Evolutionary conservation across 306 rosid genomes (phyloP), one percentile per base, ranked within the genome.

Genomic region (Lablab purpureus): DNA sequence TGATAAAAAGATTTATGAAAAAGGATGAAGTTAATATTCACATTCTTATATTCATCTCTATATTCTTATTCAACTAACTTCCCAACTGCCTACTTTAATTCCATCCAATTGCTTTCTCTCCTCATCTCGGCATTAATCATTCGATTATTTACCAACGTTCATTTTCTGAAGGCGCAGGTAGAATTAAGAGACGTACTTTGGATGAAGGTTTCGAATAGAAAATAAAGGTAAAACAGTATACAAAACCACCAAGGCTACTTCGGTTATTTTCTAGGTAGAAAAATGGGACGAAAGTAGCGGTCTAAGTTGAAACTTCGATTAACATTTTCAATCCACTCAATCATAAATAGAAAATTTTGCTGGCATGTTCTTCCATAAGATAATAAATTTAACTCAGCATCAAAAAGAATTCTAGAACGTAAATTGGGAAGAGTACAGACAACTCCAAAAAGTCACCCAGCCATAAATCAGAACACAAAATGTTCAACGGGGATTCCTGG

Each of bases 401-500:
- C 73, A 75, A 76, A 83, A 86, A 80, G 34, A 86, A 76, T 80
- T 78, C 84, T 30, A 69, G 62, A 74, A 70, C 55, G 59, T 71
- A 69, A 55, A 66, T 21, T 3, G 74, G 30, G 32, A 32, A 43
- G 74, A 78, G 73, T 46, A 54, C 67, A 36, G 15, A 51, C 55
- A 83, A 62, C 59, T 74, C 67, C 45, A 80, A 73, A 67, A 77
- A 59, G 71, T 67, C 68, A 68, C 81, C 81, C 70, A 51, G 65
- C 65, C 80, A 46, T 40, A 59, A 82, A 78, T 25, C 25, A 43
- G 21, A 4, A 12, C 18, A 52, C 66, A 55, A 0, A 80, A 18
- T 7, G 81, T 77, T 88, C 87, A 89, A 67, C 85, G 92, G 41
- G 88, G 86, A 0, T 85, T 77, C 87, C 89, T 89, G 56, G 99